These are phyloP conservation scores for Blastobotrys aristatus DNA, from an alignment of 1,139 yeast species.

Conservation along the genomic window DNA sequence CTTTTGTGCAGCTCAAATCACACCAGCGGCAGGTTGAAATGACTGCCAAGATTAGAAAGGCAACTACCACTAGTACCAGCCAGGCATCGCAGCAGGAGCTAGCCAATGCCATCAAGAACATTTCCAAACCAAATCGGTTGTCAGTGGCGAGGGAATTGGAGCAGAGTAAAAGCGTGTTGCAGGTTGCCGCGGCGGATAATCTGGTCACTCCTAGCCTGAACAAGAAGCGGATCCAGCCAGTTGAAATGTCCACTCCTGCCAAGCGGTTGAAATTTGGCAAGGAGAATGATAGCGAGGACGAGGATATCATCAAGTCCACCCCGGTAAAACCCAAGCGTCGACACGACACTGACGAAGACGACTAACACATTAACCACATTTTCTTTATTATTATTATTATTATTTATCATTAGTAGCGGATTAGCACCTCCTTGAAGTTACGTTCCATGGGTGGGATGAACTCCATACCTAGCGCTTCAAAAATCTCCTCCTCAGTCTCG, in stretches of 20 bases:
- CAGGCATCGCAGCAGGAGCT: constrained; percentile 21
- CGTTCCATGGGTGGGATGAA: constrained; percentile 47
- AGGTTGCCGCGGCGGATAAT: constrained; percentile 13
- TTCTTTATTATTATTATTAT: background rate
- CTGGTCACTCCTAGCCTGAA: constrained; percentile 13
- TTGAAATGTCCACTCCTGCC: constrained; percentile 7
- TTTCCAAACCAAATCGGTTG: constrained; percentile 24
- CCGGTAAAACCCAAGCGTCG: background rate
- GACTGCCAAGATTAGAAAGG: background rate
- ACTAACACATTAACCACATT: too few species aligned
- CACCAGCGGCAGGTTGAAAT: constrained; percentile 9
- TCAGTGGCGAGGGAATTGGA: constrained; percentile 18
- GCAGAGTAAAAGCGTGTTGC: constrained; percentile 9
- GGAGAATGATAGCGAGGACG: constrained; percentile 2
- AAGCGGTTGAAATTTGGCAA: constrained; percentile 6
- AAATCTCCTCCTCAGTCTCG: constrained; percentile 44
- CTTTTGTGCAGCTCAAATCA: background rate
- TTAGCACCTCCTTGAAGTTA: constrained; percentile 18
- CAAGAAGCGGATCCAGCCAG: constrained; percentile 6
- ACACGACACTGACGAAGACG: constrained; percentile 7
- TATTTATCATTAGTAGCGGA: background rate
- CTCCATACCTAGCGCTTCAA: constrained; percentile 43
- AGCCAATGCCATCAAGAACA: constrained; percentile 22
- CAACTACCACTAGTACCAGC: background rate
- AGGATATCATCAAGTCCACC: constrained; percentile 1